Percentiles rank a stretch among this genome's conserved stretches.
These are phyloP conservation scores for Cordyceps militaris DNA, from an alignment of 2,329 filamentous ascomycete species.

Conservation along the genomic window DNA sequence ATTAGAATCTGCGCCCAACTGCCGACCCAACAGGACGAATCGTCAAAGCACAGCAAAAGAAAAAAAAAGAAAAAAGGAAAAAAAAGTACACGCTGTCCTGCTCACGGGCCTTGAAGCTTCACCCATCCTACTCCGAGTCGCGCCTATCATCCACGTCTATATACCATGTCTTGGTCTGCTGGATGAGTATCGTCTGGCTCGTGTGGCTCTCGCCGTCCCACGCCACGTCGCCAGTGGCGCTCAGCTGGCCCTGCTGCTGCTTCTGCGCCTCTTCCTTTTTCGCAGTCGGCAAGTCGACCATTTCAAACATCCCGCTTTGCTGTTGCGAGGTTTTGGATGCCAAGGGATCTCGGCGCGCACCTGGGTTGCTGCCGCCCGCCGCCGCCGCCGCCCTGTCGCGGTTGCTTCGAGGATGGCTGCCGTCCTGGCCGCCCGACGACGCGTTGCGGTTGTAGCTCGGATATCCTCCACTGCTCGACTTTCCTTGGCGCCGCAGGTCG, in stretches of 20 bases:
- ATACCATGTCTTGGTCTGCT: constrained; percentile 13
- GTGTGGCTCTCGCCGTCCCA: constrained; percentile 13
- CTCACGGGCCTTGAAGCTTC: background rate
- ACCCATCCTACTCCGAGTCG: background rate
- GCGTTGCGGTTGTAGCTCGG: constrained; percentile 13
- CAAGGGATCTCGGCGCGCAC: constrained; percentile 1
- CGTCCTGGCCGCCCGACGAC: constrained; percentile 14
- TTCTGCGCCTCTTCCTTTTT: background rate
- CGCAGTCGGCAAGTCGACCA: constrained; percentile 9
- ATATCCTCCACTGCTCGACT: constrained; percentile 12
- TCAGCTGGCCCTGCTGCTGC: background rate
- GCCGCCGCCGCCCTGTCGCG: background rate
- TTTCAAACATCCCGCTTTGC: constrained; percentile 11
- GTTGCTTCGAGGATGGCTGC: no score
- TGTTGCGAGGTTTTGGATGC: constrained; percentile 12
- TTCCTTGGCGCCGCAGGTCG: constrained; percentile 13
- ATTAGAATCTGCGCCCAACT: background rate
- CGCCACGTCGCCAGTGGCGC: background rate
- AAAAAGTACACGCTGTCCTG: background rate
- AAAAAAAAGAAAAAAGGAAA: background rate
- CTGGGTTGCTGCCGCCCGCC: background rate
- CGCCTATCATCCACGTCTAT: constrained; percentile 10
- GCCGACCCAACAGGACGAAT: no score
- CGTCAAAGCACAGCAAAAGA: background rate
- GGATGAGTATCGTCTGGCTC: constrained; percentile 13